phyloP scores from a whole-genome alignment of 495 filamentous ascomycete genomes.

The Podospora australis region DNA sequence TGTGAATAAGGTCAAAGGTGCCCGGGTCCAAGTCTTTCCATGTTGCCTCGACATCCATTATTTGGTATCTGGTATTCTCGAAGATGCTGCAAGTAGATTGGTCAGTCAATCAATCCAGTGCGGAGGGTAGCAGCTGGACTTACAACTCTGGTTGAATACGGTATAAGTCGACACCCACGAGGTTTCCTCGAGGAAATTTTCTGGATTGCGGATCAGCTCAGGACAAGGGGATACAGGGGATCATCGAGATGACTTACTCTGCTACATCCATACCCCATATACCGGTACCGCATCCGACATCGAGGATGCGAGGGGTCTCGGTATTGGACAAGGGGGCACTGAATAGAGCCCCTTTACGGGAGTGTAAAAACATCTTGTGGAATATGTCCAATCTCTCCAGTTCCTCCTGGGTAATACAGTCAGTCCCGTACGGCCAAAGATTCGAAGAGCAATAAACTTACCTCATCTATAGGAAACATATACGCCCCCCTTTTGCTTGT shows the following conservation, averaged over 20 bases:
- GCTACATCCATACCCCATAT: slow-evolving; percentile 90
- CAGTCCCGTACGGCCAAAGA: too few species aligned
- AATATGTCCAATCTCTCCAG: slow-evolving; percentile 72
- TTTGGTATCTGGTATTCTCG: slow-evolving; percentile 60
- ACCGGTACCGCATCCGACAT: slow-evolving; percentile 83
- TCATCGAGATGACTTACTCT: slow-evolving; percentile 46
- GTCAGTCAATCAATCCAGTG: neutral
- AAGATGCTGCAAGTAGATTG: slow-evolving; percentile 52
- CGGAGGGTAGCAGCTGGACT: slow-evolving; percentile 10
- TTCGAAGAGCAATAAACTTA: slow-evolving; percentile 19
- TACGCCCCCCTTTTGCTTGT: slow-evolving; percentile 51
- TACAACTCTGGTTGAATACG: slow-evolving; percentile 73
- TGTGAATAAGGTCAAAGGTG: slow-evolving; percentile 81
- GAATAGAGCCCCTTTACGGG: slow-evolving; percentile 53
- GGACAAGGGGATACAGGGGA: neutral
- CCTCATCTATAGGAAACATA: slow-evolving; percentile 59
- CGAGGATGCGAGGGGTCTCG: slow-evolving; percentile 52
- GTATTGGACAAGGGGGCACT: slow-evolving; percentile 42
- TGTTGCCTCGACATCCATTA: slow-evolving; percentile 72
- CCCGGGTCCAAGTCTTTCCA: slow-evolving; percentile 65
- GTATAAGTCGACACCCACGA: slow-evolving; percentile 53
- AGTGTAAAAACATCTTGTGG: slow-evolving; percentile 66
- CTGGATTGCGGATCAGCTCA: slow-evolving; percentile 17
- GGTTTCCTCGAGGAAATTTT: slow-evolving; percentile 15
- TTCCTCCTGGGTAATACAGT: too few species aligned